Base-by-base conservation (phyloP, 148 eudicot species). In the Nepenthes gracilis region DNA sequence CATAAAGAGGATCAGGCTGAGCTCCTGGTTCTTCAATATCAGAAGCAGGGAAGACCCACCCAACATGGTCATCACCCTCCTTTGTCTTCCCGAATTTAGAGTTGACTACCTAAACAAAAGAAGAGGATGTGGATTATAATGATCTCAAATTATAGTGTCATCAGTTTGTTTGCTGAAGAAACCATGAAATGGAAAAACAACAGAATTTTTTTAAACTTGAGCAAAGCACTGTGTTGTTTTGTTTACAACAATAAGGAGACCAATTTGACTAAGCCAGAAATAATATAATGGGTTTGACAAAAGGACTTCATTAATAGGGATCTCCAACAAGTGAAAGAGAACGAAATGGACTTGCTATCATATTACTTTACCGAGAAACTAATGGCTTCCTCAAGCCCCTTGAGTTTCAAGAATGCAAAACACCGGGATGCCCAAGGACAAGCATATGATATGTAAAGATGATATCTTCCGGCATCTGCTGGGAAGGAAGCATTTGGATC, bases 341-440 rank as follows among this genome's bases (percentile, higher is more conserved):
- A 49, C 3, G 15, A 5, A 12, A 10, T 6, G 12, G 11, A 49
- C 53, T 49, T 49, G 45, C 8, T 3, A 40, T 8, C 8, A 40
- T 8, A 40, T 49, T 35, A 51, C 55, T 73, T 81, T 77, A 88
- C 96, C 49, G 83, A 65, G 76, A 76, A 84, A 74, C 82, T 68
- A 74, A 92, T 84, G 58, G 83, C 94, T 62, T 82, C 79, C 33
- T 84, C 87, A 23, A 92, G 94, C 54, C 98, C 95, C 79, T 88
- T 88, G 47, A 88, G 75, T 70, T 88, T 80, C 57, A 92, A 68
- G 70, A 70, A 67, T 38, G 95, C 77, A 36, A 85, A 82, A 59
- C 98, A 92, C 64, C 98, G 77, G 40, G 79, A 77, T 37, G 98
- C 95, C 96, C 94, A 92, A 13, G 98, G 96, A 72, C 98, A 92